A percentile compares a stretch with the other conserved stretches of the same genome.
phyloP scores from a whole-genome alignment of 2,329 filamentous ascomycete species.

The Paecilomyces niveus region DNA sequence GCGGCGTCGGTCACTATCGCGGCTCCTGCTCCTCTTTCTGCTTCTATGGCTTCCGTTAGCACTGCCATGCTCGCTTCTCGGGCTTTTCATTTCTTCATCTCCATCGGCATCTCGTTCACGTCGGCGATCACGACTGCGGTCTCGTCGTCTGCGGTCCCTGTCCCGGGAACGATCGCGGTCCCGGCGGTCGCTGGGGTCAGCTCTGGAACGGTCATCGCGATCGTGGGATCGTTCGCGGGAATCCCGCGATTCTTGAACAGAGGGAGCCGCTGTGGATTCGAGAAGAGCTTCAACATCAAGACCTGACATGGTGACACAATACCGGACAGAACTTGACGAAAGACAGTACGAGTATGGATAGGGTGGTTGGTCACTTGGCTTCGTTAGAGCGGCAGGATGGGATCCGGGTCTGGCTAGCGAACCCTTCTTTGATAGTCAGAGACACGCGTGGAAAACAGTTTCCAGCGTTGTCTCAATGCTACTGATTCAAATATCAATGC shows the following conservation, averaged over 20 bases:
- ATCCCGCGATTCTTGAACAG: constrained; percentile 23
- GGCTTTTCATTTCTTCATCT: constrained; percentile 56
- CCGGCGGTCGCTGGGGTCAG: constrained; percentile 48
- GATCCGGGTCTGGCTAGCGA: constrained; percentile 16
- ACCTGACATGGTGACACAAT: constrained; percentile 51
- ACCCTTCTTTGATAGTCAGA: constrained; percentile 13
- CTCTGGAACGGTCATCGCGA: constrained; percentile 51
- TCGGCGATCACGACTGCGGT: constrained; percentile 50
- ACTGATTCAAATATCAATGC: neutral
- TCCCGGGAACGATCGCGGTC: constrained; percentile 43
- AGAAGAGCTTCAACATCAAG: constrained; percentile 85
- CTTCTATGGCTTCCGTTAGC: constrained; percentile 65
- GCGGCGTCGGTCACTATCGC: constrained; percentile 67
- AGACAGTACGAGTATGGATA: constrained; percentile 18
- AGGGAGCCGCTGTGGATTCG: constrained; percentile 67
- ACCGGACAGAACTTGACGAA: constrained; percentile 18
- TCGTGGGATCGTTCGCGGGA: constrained; percentile 49
- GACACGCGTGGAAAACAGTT: neutral
- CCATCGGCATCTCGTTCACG: constrained; percentile 47
- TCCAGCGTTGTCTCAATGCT: neutral
- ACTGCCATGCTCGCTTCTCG: constrained; percentile 67
- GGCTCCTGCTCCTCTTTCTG: constrained; percentile 71
- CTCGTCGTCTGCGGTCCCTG: constrained; percentile 52
- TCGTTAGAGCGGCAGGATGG: constrained; percentile 16
- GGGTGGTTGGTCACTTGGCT: constrained; percentile 29